Evolutionary conservation across 805 yeast genomes (phyloP), one percentile per base, ranked within the genome.

Genomic region (Wickerhamomyces ciferrii): DNA sequence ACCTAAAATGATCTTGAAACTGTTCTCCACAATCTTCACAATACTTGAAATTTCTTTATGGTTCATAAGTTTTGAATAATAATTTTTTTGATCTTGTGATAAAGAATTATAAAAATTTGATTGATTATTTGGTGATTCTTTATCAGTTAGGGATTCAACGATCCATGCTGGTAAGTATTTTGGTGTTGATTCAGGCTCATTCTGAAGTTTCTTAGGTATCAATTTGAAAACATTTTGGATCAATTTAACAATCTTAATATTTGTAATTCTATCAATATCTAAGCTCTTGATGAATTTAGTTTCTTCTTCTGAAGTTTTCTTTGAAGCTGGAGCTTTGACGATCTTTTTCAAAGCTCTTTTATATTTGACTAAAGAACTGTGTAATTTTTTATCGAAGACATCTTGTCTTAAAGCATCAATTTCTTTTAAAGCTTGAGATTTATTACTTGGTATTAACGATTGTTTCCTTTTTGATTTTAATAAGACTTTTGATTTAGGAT

Each of bases 1-100:
- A 14, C 63, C 68, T 43, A 66, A 49, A 17, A 70, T 57, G 13
- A 67, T 58, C 50, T 67, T 68, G 58, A 70, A 62, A 47, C 70
- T 67, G 39, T 62, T 56, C 35, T 68, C 71, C 42, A 72, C 69
- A 20, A 64, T 60, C 3, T 68, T 64, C 44, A 76, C 59, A 24
- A 73, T 60, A 19, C 78, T 76, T 51, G 79, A 70, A n/a, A 73
- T 68, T 38, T 74, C 68, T 35, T 70, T 71, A 51, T 75, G 61
- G 45, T 70, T 69, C 65, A 42, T 70, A 47, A 79, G 68, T 68
- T 54, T 77, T 66, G 57, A 72, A 55, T 51, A 68, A 43, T 45
- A 69, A 48, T 36, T 52, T 36, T 49, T 57, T 43, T 51, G 52
- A 5, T 41, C 66, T 39, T 35, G 58, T 53, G 49, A 69, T 69